Evolutionary conservation across 139 green algal species (phyloP).

Genomic region (Picochlorum costavermella): DNA sequence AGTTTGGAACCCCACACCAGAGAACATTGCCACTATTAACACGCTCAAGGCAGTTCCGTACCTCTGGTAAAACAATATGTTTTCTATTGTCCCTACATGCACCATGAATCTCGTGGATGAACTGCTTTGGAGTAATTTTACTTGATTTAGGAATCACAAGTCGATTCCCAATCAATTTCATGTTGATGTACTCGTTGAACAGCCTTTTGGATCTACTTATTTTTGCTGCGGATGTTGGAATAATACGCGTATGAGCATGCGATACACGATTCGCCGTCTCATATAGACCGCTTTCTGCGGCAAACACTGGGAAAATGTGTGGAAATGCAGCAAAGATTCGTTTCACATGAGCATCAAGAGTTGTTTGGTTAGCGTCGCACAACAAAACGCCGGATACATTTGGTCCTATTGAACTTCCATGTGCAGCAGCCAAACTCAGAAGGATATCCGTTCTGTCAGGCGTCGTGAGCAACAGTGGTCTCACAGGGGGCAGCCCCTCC

Average conservation of each 20-base stretch:
- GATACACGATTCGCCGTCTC: slow-evolving; percentile 22
- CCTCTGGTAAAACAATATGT: slow-evolving; percentile 80
- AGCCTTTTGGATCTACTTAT: slow-evolving; percentile 61
- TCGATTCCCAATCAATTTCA: slow-evolving; percentile 24
- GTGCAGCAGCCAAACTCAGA: slow-evolving; percentile 24
- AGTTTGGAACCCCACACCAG: too few relatives aligned
- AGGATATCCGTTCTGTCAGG: slow-evolving; percentile 45
- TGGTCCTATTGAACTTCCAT: slow-evolving; percentile 34
- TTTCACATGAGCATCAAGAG: slow-evolving; percentile 17
- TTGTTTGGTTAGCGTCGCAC: slow-evolving; percentile 33
- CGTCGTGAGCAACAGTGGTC: slow-evolving; percentile 39
- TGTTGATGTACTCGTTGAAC: slow-evolving; percentile 52
- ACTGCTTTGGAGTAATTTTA: slow-evolving; percentile 74
- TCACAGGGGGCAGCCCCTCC: slow-evolving; percentile 8
- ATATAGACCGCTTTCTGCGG: slow-evolving; percentile 19
- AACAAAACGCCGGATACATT: slow-evolving; percentile 52
- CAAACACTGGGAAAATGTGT: slow-evolving; percentile 44
- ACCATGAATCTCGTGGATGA: slow-evolving; percentile 55
- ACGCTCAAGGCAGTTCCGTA: too few relatives aligned
- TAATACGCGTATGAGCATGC: slow-evolving; percentile 34
- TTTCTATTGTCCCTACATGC: slow-evolving; percentile 46
- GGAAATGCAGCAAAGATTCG: slow-evolving; percentile 21
- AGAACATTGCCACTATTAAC: too few relatives aligned
- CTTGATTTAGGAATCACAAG: slow-evolving; percentile 5
- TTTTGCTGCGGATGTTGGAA: slow-evolving; percentile 61